A percentile compares a stretch with the other conserved stretches of the same genome.
These are phyloP conservation scores for Backusella macrospora DNA, from an alignment of 192 early-diverging fungal species.

Conservation along the genomic window DNA sequence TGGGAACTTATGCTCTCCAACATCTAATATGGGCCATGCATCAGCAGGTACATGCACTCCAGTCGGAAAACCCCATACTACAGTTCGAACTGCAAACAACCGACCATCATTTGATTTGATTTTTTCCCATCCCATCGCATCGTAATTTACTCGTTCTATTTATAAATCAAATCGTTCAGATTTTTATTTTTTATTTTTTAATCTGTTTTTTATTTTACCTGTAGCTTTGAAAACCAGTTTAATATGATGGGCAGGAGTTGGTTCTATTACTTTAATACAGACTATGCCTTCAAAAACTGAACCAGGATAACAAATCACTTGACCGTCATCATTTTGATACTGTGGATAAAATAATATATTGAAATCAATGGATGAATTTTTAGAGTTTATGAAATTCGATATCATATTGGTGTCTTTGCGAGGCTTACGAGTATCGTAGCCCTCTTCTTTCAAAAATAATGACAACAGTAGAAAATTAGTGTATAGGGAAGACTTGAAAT, in stretches of 20 bases:
- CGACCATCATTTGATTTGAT: conserved; percentile 22
- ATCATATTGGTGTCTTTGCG: conserved; percentile 16
- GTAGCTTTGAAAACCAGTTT: conserved; percentile 31
- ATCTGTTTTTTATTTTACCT: conserved; percentile 16
- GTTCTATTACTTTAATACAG: conserved; percentile 10
- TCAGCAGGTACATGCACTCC: conserved; percentile 2
- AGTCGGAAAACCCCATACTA: conserved; percentile 15
- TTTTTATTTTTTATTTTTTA: background rate
- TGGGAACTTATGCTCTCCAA: conserved; percentile 28
- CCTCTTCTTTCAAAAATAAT: conserved; percentile 24
- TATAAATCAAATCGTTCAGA: background rate
- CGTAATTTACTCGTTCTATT: conserved; percentile 34
- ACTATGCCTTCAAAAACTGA: conserved; percentile 36
- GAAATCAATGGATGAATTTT: conserved; percentile 14
- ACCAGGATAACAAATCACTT: conserved; percentile 27
- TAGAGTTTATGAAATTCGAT: conserved; percentile 14
- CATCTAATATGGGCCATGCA: conserved; percentile 21
- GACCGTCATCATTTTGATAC: conserved; percentile 10
- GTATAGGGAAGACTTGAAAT: background rate
- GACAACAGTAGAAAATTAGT: conserved; percentile 9
- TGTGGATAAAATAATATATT: conserved; percentile 16
- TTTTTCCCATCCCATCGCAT: conserved; percentile 35
- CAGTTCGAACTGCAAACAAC: conserved; percentile 32
- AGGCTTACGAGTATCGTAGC: conserved; percentile 10
- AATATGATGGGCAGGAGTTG: conserved; percentile 10